Evolutionary conservation across 345 rosid species (phyloP), one percentile per base, ranked within the genome.

Genomic region (Hevea brasiliensis): DNA sequence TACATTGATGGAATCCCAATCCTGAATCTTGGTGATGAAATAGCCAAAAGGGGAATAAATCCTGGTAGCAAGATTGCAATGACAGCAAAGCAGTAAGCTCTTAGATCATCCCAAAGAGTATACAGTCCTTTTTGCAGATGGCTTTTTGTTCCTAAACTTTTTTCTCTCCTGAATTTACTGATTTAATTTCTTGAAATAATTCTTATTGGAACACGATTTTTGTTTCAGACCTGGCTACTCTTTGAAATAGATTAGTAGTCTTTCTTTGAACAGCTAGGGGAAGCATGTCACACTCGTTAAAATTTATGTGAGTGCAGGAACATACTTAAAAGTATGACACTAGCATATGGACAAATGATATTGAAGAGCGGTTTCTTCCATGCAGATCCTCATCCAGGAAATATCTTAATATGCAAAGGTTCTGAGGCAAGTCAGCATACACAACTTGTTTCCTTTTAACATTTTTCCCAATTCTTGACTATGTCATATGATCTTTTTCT

Each of bases 331-430:
- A 92, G 91, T 81, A 79, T 94, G 83, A 89, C 97, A 50, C 80
- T 73, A 68, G 97, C 97, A 8, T 94, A 94, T 76, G 97, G 98
- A 64, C 95, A 94, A 82, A 94, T 94, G 98, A 92, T 94, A 79
- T 84, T 94, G 83, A 92, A 89, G 87, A 92, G 97, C 67, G 98
- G 98, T 73, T 90, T 85, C 87, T 92, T 92, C 85, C 98, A 92
- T 68, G 98, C 97, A 27, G 98, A 94, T 87, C 97, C 97, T 27
- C 97, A 94, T 83, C 98, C 98, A 0, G 98, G 98, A 76, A 94
- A 94, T 83, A 92, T 94, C 73, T 79, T 92, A 83, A 94, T 92
- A 58, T 92, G 97, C 77, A 83, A 86, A 81, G 97, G 91, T 77
- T 90, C 93, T 59, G 87, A 92, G 97, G 98, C 83, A 83, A 85